Evolutionary conservation across 306 rosid species (phyloP), one percentile per base, ranked within the genome.

Genomic region (Vigna radiata): DNA sequence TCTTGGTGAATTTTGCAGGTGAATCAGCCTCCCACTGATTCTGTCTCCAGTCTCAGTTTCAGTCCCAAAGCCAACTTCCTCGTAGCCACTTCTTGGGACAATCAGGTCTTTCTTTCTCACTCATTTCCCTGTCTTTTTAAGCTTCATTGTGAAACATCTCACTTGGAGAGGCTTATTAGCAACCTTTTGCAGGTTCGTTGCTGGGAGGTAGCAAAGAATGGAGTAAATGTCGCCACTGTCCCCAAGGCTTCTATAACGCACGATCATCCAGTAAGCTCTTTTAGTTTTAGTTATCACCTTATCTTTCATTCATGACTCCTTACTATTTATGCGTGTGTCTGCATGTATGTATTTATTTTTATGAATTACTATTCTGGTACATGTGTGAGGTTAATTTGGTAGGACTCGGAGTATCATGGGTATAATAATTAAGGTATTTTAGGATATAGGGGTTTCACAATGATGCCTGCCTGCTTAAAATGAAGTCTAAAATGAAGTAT

Each of bases 31-130:
- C 92, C 98, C 0, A 87, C 83, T 72, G 98, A 95, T 83, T 95
- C 97, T 18, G 88, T 95, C 1, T 89, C 97, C n/a, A 89, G 98
- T 85, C 89, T 95, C 65, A 23, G 87, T 76, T 95, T 95, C 85
- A 92, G 90, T 81, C 91, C 99, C 4, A 95, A 92, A 83, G 89
- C 96, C 17, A 95, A 92, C 79, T 76, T 85, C 53, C 91, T 95
- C 52, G 89, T 95, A 2, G 97, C 98, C 5, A 95, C 97, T 29
- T 92, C 98, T 0, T 95, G 98, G 98, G 98, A 95, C 49, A 92
- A 89, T 72, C 97, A 95, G 93, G 98, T 94, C 6, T 48, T 33
- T 52, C 25, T 46, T 25, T 55, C 17, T 21, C 39, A n/a, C 8
- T 54, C 29, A 4, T 4, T 67, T 18, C 10, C 4, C 53, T 72